Base-by-base conservation (phyloP, 352 stramenopile genomes). In the Phytophthora idaei region DNA sequence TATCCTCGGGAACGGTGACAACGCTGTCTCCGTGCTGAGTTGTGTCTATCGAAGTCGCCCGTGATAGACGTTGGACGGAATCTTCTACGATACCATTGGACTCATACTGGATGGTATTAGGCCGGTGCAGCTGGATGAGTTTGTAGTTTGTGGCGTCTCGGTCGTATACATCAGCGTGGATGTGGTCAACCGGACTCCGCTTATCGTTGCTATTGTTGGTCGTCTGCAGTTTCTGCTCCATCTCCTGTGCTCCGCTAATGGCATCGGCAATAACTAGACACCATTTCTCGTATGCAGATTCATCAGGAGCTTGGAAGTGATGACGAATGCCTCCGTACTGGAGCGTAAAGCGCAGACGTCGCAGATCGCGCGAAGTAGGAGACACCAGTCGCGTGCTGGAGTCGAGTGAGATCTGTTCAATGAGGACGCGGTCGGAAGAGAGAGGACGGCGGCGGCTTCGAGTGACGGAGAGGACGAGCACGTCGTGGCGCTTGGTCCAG, bases 61-160 rank as follows among this genome's bases (percentile, higher is more conserved):
- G 21, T 21, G 21, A 21, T 21, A 21, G 21, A 21, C 0, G 21
- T 21, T 21, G 21, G 21, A 21, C 21, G 21, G 21, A 21, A 21
- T 39, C 34, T 10, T 2, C 9, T n/a, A 42, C 34, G 34, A 39
- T 4, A 25, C 15, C 4, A 41, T 29, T 7, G 25, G 7, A 55
- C 5, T 31, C 21, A 21, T 21, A 21, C 21, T 21, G 21, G 21
- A 21, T 45, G 17, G 36, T 12, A n/a, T n/a, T 32, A 57, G 53
- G 53, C 27, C 32, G 39, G 12, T 60, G 53, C 25, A 60, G 41
- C 37, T 42, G 53, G 15, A 60, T 52, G 28, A 60, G 53, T 42
- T 60, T 60, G 17, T 14, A 32, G 29, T 60, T 60, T 31, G 27
- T 51, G n/a, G 39, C 5, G 25, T 60, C 37, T 31, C 53, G 53